Evolutionary conservation across 495 filamentous ascomycete genomes (phyloP), one percentile per base, ranked within the genome.

Genomic region (Pseudoneurospora amorphoporcata): DNA sequence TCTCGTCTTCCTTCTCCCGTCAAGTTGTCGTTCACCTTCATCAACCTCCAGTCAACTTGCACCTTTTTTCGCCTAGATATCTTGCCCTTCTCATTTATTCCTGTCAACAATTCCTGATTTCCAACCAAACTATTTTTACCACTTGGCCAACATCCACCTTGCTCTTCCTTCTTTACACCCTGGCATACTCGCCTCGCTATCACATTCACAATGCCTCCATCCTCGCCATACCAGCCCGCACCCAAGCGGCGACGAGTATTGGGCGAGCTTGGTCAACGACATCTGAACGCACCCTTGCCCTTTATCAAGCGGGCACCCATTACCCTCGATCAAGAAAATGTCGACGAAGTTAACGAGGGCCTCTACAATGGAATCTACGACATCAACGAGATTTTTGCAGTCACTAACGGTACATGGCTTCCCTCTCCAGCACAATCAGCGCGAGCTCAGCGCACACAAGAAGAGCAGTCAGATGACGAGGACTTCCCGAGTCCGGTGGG

Each of bases 251-350:
- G 77, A 3, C 71, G 71, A 8, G 72, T 71, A 3, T 43, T 79
- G 23, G 75, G 74, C 2, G 73, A 76, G 71, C n/a, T 79, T 17
- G 73, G 39, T 41, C 70, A 72, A 23, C 17, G 43, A 8, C 72
- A 79, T 41, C 74, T 78, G 43, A 76, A 78, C 41, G 39, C 69
- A 4, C 69, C 69, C 2, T 74, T 72, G n/a, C 37, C 68, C n/a
- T 10, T 68, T 0, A 65, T 23, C 70, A 75, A 72, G 70, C 75
- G 76, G 14, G 70, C 58, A 0, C 77, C 78, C 40, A 79, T 79
- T 12, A 73, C 72, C 10, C 76, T 72, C 16, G 75, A 77, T 3
- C 42, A 76, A 68, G 78, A 81, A 41, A 81, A 79, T 71, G 41
- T 73, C 40, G 43, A 32, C 6, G 73, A 76, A 0, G 68, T 78